A percentile compares a stretch with the other conserved stretches of the same genome.
These are phyloP conservation scores for Colletotrichum limetticola DNA, from an alignment of 2,329 filamentous ascomycete genomes.

Conservation along the genomic window DNA sequence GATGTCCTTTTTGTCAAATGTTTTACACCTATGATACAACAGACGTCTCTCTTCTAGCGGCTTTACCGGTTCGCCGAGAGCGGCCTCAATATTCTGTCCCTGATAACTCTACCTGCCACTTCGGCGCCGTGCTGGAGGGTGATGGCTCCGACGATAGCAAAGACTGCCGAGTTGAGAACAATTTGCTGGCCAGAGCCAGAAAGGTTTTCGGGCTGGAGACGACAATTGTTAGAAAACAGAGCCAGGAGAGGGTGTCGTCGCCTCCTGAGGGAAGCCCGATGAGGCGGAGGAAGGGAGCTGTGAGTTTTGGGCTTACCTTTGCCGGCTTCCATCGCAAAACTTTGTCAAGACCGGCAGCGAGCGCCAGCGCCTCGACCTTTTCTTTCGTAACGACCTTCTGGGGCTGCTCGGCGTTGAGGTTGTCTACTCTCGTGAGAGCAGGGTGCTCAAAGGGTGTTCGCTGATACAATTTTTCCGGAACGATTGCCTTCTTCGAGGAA, in stretches of 20 bases:
- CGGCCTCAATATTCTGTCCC: conserved; percentile 76
- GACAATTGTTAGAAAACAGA: conserved; percentile 1
- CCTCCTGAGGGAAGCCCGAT: not conserved
- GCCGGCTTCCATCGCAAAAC: conserved; percentile 91
- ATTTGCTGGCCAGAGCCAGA: conserved; percentile 77
- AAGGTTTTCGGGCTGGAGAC: conserved; percentile 70
- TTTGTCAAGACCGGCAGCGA: conserved; percentile 74
- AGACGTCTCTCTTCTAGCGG: conserved; percentile 29
- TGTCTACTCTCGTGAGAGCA: conserved; percentile 77
- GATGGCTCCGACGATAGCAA: conserved; percentile 88
- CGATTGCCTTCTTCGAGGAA: conserved; percentile 40
- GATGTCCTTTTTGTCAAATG: conserved; percentile 31
- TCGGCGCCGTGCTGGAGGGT: conserved; percentile 88
- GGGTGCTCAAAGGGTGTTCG: conserved; percentile 77
- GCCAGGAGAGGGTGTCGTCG: not conserved
- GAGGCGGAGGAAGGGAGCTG: not conserved
- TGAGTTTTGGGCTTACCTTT: conserved; percentile 66
- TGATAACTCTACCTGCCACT: conserved; percentile 78
- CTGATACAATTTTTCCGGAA: conserved; percentile 58
- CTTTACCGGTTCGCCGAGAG: conserved; percentile 38
- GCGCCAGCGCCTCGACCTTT: conserved; percentile 75
- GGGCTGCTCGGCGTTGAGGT: conserved; percentile 72
- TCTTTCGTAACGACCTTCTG: conserved; percentile 70
- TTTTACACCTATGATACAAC: conserved; percentile 37
- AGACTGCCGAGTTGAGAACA: conserved; percentile 81